Percentiles rank a stretch among this genome's conserved stretches.
Evolutionary conservation across 495 filamentous ascomycete genomes (phyloP).

Genomic region (Hyaloscypha variabilis): DNA sequence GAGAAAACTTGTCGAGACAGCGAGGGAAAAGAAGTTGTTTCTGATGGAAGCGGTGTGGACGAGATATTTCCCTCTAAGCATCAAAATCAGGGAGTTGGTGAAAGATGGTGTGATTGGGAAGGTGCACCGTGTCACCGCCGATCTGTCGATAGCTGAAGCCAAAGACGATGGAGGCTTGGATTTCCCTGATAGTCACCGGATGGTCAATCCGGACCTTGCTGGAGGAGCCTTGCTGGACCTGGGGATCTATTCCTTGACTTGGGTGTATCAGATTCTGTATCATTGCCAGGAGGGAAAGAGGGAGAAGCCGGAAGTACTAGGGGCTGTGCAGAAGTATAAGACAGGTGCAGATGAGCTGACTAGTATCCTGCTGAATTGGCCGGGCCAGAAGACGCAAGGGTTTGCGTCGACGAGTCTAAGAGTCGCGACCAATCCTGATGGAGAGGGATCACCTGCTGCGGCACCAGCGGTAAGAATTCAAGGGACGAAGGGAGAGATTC

Average conservation of each 20-base stretch:
- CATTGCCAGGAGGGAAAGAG: slow-evolving; percentile 41
- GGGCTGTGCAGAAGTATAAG: slow-evolving; percentile 72
- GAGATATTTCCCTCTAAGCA: slow-evolving; percentile 75
- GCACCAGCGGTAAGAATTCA: slow-evolving; percentile 79
- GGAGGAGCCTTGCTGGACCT: slow-evolving; percentile 85
- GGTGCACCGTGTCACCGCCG: slow-evolving; percentile 76
- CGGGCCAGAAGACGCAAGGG: slow-evolving; percentile 63
- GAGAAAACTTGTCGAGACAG: slow-evolving; percentile 71
- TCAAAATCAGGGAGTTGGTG: slow-evolving; percentile 74
- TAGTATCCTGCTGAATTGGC: slow-evolving; percentile 79
- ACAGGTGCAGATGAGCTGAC: slow-evolving; percentile 87
- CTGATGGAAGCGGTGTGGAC: slow-evolving; percentile 99
- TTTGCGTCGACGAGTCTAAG: slow-evolving; percentile 80
- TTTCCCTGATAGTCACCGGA: slow-evolving; percentile 65
- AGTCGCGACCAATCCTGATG: slow-evolving; percentile 46
- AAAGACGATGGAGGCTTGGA: slow-evolving; percentile 36
- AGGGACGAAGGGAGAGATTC: slow-evolving; percentile 84
- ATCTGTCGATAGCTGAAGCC: slow-evolving; percentile 54
- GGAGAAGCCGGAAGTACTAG: slow-evolving; percentile 45
- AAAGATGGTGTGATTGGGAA: slow-evolving; percentile 61
- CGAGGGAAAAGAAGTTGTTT: slow-evolving; percentile 81
- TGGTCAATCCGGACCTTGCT: slow-evolving; percentile 85
- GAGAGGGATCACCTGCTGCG: slow-evolving; percentile 65
- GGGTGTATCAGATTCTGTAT: slow-evolving; percentile 92
- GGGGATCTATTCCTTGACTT: slow-evolving; percentile 88